phyloP scores from a whole-genome alignment of 2,329 filamentous ascomycete species.

The Pseudogymnoascus sp. region DNA sequence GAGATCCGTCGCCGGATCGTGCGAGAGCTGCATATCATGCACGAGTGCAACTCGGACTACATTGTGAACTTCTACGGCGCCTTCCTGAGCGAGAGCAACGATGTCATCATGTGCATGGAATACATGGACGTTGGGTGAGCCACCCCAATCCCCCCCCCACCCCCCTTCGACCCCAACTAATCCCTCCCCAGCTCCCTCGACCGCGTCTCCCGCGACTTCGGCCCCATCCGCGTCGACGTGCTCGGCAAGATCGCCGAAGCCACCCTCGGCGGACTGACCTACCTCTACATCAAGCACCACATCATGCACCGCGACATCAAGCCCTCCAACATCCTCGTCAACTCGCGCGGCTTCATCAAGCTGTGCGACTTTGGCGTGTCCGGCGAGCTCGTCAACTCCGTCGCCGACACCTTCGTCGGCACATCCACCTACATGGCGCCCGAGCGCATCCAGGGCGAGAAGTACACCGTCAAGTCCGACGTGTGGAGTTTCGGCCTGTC shows the following conservation, averaged over 20 bases:
- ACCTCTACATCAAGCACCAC: constrained; percentile 88
- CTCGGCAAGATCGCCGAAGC: constrained; percentile 96
- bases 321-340: constrained; percentile 93
- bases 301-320: constrained; percentile 99
- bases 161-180: constrained; percentile 17
- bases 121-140: constrained; percentile 98
- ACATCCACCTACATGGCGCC: constrained; percentile 99
- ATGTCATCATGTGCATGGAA: constrained; percentile 99
- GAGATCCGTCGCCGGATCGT: constrained; percentile 96
- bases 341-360: constrained; percentile 90
- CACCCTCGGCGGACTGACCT: constrained; percentile 84
- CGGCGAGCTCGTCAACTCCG: constrained; percentile 92
- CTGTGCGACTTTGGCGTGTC: constrained; percentile 99
- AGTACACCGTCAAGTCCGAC: constrained; percentile 96
- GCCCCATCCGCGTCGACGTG: constrained; percentile 90
- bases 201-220: constrained; percentile 87
- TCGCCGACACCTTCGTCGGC: constrained; percentile 95
- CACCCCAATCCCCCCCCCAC: not conserved
- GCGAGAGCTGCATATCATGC: constrained; percentile 95
- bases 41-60: constrained; percentile 91
- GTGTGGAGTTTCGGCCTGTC: constrained; percentile 96
- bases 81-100: constrained; percentile 91
- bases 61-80: constrained; percentile 98
- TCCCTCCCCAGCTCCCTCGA: constrained; percentile 65
- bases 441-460: constrained; percentile 92